Base-by-base conservation (phyloP, 2,329 filamentous ascomycete genomes). In the Fusarium pilosicola region DNA sequence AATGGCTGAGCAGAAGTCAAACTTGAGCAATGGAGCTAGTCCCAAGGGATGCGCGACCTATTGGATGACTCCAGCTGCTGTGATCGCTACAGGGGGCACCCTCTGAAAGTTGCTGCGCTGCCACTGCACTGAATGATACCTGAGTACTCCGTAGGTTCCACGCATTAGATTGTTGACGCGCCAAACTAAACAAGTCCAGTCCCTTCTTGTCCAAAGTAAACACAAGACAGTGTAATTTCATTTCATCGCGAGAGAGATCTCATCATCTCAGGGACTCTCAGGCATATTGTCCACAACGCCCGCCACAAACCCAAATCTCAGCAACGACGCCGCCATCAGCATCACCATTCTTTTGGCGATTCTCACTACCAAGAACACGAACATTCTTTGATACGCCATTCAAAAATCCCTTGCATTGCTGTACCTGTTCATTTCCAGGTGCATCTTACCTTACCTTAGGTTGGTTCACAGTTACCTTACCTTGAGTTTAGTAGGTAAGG, bases 121-220 rank as follows among this genome's bases (percentile, higher is more conserved):
- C 32, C 38, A 56, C 39, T 36, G 46, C 38, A 49, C 32, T 42
- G 39, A 60, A n/a, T 26, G 60, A 45, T 32, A 9, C 9, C 20
- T 30, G 45, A 48, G 14, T 24, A 24, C 24, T 24, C 24, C 24
- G 24, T 48, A 26, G 26, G 26, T 30, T 48, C 45, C 20, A 48
- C 28, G 39, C 41, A 46, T 48, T 34, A 34, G 32, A 8, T 34
- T 66, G 61, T 57, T 44, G 62, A 34, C 56, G 45, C 38, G 52
- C 48, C 41, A 52, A 67, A 58, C 34, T n/a, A 72, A 72, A 69
- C 65, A 61, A 55, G 60, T 51, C 45, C 51, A 48, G 41, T 52
- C 66, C 65, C 22, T 60, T 51, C 65, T 68, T 32, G 56, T 62
- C 56, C 45, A 49, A 66, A 75, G 72, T 75, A 75, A 75, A 75